phyloP scores from a whole-genome alignment of 352 stramenopile genomes.

The Thalassiosira mediterranea region DNA sequence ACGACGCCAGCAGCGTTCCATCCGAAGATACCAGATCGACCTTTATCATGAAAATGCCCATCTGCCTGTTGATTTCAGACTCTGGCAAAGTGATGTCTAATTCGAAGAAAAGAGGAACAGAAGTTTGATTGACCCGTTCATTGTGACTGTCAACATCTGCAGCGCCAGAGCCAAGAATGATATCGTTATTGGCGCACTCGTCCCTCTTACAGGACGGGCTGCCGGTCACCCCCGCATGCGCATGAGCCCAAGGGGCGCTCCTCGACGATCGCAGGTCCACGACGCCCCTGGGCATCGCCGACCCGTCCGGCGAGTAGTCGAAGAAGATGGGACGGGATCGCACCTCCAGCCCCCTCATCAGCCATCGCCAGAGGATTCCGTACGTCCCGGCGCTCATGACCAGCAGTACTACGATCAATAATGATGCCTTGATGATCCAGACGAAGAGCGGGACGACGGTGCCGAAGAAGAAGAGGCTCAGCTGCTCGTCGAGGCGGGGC shows the following conservation, averaged over 20 bases:
- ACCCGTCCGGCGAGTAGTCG: slow-evolving; percentile 41
- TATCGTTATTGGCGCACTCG: slow-evolving; percentile 16
- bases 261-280: slow-evolving; percentile 45
- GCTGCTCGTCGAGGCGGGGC: slow-evolving; percentile 30
- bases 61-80: slow-evolving; percentile 65
- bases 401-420: slow-evolving; percentile 19
- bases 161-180: too few relatives aligned
- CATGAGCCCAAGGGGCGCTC: slow-evolving; percentile 38
- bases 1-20: slow-evolving; percentile 50
- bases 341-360: slow-evolving; percentile 55
- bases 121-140: slow-evolving; percentile 38
- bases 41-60: slow-evolving; percentile 77
- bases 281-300: slow-evolving; percentile 21
- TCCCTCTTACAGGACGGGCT: slow-evolving; percentile 5
- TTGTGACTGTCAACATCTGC: neutral
- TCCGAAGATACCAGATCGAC: slow-evolving; percentile 58
- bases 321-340: slow-evolving; percentile 56
- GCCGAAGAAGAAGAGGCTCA: slow-evolving; percentile 21
- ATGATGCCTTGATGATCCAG: slow-evolving; percentile 34
- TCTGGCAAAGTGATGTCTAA: slow-evolving; percentile 69
- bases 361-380: slow-evolving; percentile 17
- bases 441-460: slow-evolving; percentile 36
- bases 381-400: slow-evolving; percentile 45
- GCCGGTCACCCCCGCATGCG: slow-evolving; percentile 1
- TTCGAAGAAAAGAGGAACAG: slow-evolving; percentile 72